Base-by-base conservation (phyloP, 2,329 filamentous ascomycete species). In the Talaromyces sp. region DNA sequence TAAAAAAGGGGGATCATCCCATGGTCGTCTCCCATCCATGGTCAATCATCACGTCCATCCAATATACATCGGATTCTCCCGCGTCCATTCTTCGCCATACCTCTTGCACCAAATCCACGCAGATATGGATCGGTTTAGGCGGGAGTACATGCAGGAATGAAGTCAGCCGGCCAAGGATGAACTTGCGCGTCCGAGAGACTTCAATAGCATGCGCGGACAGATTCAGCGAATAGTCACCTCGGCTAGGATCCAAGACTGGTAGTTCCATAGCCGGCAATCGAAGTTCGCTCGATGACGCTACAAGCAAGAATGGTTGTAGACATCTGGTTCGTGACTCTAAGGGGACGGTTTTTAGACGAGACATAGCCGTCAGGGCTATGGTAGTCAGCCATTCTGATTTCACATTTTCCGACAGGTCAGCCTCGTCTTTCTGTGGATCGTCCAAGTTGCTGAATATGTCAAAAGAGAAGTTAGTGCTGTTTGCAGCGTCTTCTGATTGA, bases 31-130 rank as follows among this genome's bases (percentile, higher is more conserved):
- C 78, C 79, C 79, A 82, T 8, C 79, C 77, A 59, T 79, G 81
- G 66, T 82, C 79, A 62, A 81, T 78, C 77, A 82, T 80, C 5
- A 83, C 75, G 64, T 83, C 80, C 63, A 83, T 75, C 81, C 81
- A 83, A 65, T 81, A 82, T 3, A 75, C 72, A 28, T 78, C 72
- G 6, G 57, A 13, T 13, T 75, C 70, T 0, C 78, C 78, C 1
- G 72, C 71, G 65, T 84, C 81, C 64, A 81, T 74, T 55, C 77
- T 70, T 46, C 71, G 69, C 81, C 81, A 83, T 0, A 80, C 79
- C 66, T 82, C 80, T 57, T 76, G 74, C 35, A 83, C 77, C 10
- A 83, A 69, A 39, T 77, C 71, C 13, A 82, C 67, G 65, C 80
- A 79, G 28, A 77, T 75, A 59, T 74, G 66, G 46, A 82, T 74